These are phyloP conservation scores for Lophiostoma macrostomum DNA, from an alignment of 495 filamentous ascomycete species.

Conservation along the genomic window DNA sequence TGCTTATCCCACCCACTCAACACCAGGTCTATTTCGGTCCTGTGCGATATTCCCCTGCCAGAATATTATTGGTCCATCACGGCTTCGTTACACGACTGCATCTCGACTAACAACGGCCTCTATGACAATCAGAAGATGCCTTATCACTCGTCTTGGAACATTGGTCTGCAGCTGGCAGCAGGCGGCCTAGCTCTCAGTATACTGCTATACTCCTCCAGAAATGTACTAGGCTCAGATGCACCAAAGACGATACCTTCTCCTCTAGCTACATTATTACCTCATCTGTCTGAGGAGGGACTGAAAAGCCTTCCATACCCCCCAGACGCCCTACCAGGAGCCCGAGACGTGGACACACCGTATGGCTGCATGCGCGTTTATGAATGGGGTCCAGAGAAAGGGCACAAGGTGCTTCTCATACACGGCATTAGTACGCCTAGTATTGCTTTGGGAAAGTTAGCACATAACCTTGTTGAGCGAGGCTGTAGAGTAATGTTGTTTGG, in stretches of 20 bases:
- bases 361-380: conserved; percentile 83
- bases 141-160: too few relatives aligned
- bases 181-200: conserved; percentile 1
- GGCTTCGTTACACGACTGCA: too few relatives aligned
- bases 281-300: conserved; percentile 48
- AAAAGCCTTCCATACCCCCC: conserved; percentile 65
- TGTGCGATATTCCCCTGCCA: too few relatives aligned
- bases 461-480: conserved; percentile 66
- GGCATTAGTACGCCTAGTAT: conserved; percentile 84
- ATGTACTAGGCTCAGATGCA: not conserved
- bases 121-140: too few relatives aligned
- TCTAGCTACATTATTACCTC: conserved; percentile 44
- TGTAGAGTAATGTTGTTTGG: conserved; percentile 83
- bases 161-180: too few relatives aligned
- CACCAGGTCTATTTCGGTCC: too few relatives aligned
- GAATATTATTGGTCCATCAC: too few relatives aligned
- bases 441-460: conserved; percentile 64
- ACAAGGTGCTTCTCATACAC: conserved; percentile 78
- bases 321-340: conserved; percentile 67
- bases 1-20: too few relatives aligned
- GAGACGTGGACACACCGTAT: conserved; percentile 73
- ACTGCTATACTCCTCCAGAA: not conserved
- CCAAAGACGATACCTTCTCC: conserved; percentile 48
- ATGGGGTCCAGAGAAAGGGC: conserved; percentile 77
- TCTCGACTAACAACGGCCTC: too few relatives aligned